Evolutionary conservation across 768 basidiomycete genomes (phyloP), one percentile per base, ranked within the genome.

Genomic region (Lentinula sp.): DNA sequence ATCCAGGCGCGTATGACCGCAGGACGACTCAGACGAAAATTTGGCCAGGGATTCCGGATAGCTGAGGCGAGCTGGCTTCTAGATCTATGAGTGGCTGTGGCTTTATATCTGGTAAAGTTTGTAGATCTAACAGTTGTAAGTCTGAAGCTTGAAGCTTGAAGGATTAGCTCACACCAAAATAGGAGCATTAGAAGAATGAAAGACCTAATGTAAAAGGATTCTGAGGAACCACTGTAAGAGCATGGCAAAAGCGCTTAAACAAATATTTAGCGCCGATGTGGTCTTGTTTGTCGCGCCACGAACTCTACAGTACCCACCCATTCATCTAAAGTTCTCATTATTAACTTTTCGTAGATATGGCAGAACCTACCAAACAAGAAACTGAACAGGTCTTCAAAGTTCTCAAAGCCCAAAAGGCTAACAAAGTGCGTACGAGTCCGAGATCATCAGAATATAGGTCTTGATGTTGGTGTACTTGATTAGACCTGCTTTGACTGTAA

Each of bases 401-500:
- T 2, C 78, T 95, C 39, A 89, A 85, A 67, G 92, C 85, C 20
- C 55, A 56, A 45, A 56, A 56, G 20, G 57, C 33, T 7, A 98
- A 98, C 77, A 93, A 90, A 78, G 92, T 88, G 62, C 16, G 2
- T 41, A 39, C 13, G 18, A 28, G 28, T 28, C 67, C 72, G 71
- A 39, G 35, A 23, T 51, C 4, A 3, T 51, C 39, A 16, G 1
- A 15, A 28, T 39, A 12, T 28, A 6, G 16, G 8, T 9, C n/a
- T 12, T 43, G 20, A 18, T 15, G n/a, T 41, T 45, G 28, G 49
- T 59, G 32, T 23, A 18, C 32, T 48, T 45, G 15, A 59, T 53
- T 70, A 93, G 91, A 79, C 82, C 70, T 98, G 96, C 76, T 97
- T 97, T 68, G 96, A 98, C 73, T 98, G 96, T 72, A 83, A 84